Conservation (phyloP, 139 green algal genomes). For the Tetraselmis striata region DNA sequence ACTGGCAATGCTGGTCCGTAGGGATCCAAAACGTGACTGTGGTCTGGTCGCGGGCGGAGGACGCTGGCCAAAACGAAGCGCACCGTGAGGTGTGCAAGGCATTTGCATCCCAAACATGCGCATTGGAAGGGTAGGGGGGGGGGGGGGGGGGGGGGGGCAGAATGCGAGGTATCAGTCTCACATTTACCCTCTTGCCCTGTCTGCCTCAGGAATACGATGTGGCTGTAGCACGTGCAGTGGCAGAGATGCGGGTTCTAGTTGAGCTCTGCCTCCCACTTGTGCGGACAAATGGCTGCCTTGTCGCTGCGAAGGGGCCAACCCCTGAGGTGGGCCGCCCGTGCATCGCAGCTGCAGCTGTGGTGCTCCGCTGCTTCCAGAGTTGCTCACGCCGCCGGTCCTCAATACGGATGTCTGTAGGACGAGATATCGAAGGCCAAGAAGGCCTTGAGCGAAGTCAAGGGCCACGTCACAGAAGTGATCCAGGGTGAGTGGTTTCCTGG, state of each 20-base stretch:
- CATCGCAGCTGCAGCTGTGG: too few species aligned
- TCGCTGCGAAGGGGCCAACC: constrained; percentile 76
- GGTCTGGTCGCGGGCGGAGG: constrained; percentile 72
- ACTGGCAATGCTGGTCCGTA: too few species aligned
- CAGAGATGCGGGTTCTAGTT: constrained; percentile 66
- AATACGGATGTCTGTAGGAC: background rate
- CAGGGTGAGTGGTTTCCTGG: constrained; percentile 40
- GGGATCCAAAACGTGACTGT: constrained; percentile 58
- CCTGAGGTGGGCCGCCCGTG: constrained; percentile 49
- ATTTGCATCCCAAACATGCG: too few species aligned
- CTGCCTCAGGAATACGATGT: constrained; percentile 54
- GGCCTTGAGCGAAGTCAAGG: background rate
- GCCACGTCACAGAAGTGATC: background rate
- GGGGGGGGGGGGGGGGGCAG: too few species aligned
- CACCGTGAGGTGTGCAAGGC: constrained; percentile 33
- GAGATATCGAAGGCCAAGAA: background rate
- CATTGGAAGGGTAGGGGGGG: too few species aligned
- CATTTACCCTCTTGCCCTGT: too few species aligned
- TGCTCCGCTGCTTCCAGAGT: too few species aligned
- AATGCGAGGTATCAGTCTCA: too few species aligned
- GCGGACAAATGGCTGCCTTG: constrained; percentile 54
- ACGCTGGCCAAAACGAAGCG: constrained; percentile 32
- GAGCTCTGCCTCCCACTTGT: constrained; percentile 91
- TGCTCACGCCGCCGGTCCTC: background rate
- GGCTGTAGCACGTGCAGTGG: constrained; percentile 77